Evolutionary conservation across 2,329 filamentous ascomycete genomes (phyloP), one percentile per base, ranked within the genome.

Genomic region (Cytospora piceicola): DNA sequence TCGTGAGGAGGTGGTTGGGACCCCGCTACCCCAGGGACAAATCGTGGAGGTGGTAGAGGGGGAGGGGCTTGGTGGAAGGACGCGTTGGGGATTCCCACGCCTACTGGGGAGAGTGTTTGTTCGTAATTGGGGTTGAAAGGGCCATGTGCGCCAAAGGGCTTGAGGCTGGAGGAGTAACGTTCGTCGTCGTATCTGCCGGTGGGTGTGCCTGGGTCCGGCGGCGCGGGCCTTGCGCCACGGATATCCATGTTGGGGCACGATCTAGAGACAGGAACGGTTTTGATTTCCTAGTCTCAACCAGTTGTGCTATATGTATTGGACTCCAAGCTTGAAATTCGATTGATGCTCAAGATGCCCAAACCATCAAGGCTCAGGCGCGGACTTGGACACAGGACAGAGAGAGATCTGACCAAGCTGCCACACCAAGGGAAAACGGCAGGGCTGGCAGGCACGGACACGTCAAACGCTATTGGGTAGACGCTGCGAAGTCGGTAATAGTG

Each of bases 21-120:
- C 7, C 78, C 78, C 46, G 73, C 71, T 46, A 77, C 74, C 8
- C 32, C 32, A 12, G 77, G 78, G 6, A 77, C 72, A 39, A 75
- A 72, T 57, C 75, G 75, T 6, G 81, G 81, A n/a, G 81, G 81
- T n/a, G 81, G 81, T 54, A 83, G 69, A 42, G 81, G 81, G 67
- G 81, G 81, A 3, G 74, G 78, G 68, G 75, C 71, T 66, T 73
- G 68, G 65, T 71, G 73, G 54, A 70, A 69, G 17, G 73, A 69
- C 53, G 75, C 71, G 58, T 79, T 78, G 39, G 79, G 81, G 66
- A 83, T 83, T 58, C 78, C 74, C 73, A 82, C 77, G 52, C 80
- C 77, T 8, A 58, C 64, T 1, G 60, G 53, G 3, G 67, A 68
- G 22, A 64, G 39, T 4, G 58, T 64, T n/a, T 58, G 52, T 11